Conservation (phyloP, 345 rosid species). For the Corymbia maculata region DNA sequence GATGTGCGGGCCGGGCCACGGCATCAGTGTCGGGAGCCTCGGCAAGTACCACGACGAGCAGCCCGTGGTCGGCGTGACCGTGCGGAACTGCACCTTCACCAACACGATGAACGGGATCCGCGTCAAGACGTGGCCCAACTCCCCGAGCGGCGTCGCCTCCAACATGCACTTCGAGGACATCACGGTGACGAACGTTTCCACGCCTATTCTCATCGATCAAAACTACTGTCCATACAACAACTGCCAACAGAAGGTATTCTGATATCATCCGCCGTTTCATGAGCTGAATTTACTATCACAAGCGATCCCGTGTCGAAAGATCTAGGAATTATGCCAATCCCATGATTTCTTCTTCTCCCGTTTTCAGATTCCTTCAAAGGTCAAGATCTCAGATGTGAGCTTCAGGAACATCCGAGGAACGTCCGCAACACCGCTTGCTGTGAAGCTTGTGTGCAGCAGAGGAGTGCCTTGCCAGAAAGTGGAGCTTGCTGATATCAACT, state of each 20-base stretch:
- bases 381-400: constrained; percentile 29
- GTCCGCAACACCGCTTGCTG: constrained; percentile 21
- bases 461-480: constrained; percentile 33
- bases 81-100: constrained; percentile 20
- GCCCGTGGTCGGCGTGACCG: constrained; percentile 32
- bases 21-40: constrained; percentile 49
- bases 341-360: not conserved
- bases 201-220: constrained; percentile 48
- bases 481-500: constrained; percentile 19
- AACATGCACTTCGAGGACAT: constrained; percentile 38
- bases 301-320: not conserved
- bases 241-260: constrained; percentile 27
- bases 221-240: constrained; percentile 24
- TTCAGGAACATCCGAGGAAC: constrained; percentile 41
- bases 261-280: not conserved
- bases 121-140: constrained; percentile 49
- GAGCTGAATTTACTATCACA: not conserved
- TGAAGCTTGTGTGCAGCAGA: constrained; percentile 33
- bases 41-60: constrained; percentile 34
- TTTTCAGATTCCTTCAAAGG: constrained; percentile 19
- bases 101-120: constrained; percentile 44
- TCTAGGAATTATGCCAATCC: not conserved
- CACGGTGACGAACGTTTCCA: constrained; percentile 33
- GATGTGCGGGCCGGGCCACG: constrained; percentile 56
- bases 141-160: constrained; percentile 15